Evolutionary conservation across 306 rosid species (phyloP).

Genomic region (Prunus dulcis): DNA sequence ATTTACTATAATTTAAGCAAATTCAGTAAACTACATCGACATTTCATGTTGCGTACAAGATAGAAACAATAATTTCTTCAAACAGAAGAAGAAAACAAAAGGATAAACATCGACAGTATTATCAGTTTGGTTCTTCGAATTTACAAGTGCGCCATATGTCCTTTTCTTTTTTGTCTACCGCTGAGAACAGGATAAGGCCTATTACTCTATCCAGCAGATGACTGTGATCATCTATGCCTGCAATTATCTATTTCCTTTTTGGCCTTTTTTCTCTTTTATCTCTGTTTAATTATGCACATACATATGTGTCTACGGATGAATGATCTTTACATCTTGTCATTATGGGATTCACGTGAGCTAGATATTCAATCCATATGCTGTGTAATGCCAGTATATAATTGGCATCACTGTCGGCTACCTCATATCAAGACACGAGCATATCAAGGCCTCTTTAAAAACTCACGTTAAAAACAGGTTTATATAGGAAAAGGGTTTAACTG

Average conservation of each 20-base stretch:
- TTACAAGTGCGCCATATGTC: background rate
- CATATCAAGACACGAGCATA: no score
- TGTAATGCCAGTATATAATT: background rate
- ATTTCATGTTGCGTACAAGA: background rate
- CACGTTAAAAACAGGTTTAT: no score
- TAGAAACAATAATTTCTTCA: background rate
- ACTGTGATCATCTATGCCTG: background rate
- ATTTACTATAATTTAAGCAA: no score
- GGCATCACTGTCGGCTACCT: no score
- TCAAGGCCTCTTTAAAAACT: no score
- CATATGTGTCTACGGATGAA: background rate
- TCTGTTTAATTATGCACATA: background rate
- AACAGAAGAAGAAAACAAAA: background rate
- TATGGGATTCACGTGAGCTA: background rate
- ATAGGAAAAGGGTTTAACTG: background rate
- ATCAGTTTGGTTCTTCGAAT: conserved; percentile 1
- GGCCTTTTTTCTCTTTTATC: background rate
- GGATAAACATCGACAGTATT: background rate
- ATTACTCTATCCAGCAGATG: background rate
- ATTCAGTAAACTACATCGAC: background rate
- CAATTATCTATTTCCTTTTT: background rate
- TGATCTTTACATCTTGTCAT: background rate
- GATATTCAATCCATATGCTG: background rate
- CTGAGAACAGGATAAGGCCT: conserved; percentile 13
- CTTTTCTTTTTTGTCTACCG: background rate